These are phyloP conservation scores for Porcisia hertigi DNA, from an alignment of 208 protist species.

Conservation along the genomic window DNA sequence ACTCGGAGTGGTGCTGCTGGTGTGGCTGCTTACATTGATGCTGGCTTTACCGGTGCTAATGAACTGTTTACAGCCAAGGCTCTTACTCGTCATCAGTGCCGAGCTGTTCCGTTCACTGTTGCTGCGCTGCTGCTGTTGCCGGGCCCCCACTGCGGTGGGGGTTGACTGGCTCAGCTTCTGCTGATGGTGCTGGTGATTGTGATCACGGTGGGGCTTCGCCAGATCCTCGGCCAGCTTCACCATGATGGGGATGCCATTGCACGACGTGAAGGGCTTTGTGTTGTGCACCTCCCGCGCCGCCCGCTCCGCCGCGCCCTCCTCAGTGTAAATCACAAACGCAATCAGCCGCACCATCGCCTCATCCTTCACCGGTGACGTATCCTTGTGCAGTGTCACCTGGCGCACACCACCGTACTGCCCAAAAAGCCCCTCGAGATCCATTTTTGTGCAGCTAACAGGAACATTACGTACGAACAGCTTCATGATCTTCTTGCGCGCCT, in stretches of 20 bases:
- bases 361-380: slow-evolving; percentile 48
- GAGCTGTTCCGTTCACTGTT: neutral
- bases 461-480: slow-evolving; percentile 90
- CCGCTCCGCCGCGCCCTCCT: slow-evolving; percentile 50
- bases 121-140: neutral
- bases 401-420: slow-evolving; percentile 48
- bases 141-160: neutral
- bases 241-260: slow-evolving; percentile 46
- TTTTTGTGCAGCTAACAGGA: slow-evolving; percentile 42
- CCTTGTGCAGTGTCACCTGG: slow-evolving; percentile 67
- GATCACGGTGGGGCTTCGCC: slow-evolving; percentile 5
- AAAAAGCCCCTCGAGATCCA: slow-evolving; percentile 42
- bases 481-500: slow-evolving; percentile 67
- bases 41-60: neutral
- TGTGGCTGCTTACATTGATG: neutral
- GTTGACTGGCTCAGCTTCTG: neutral
- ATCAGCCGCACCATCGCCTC: slow-evolving; percentile 30
- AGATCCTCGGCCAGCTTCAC: slow-evolving; percentile 50
- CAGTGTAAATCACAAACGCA: slow-evolving; percentile 44
- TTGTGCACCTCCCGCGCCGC: slow-evolving; percentile 50
- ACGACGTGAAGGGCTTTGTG: slow-evolving; percentile 41
- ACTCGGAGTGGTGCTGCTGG: neutral
- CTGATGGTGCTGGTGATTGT: slow-evolving; percentile 2
- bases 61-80: neutral
- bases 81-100: neutral